These are phyloP conservation scores for Candida sojae DNA, from an alignment of 1,139 yeast species.

Conservation along the genomic window DNA sequence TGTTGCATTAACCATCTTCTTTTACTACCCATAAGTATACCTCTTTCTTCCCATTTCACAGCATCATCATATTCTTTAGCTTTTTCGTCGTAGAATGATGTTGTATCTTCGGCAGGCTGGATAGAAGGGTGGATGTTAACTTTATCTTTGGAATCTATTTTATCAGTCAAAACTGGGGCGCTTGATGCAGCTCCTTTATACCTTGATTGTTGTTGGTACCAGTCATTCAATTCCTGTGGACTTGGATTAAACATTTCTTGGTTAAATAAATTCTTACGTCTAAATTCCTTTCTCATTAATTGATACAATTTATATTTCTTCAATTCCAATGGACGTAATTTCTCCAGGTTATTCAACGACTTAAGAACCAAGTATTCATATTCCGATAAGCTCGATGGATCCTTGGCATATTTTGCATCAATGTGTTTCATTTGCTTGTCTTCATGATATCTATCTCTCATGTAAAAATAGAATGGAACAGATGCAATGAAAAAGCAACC, in stretches of 20 bases:
- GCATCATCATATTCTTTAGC: constrained; percentile 83
- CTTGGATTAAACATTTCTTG: constrained; percentile 52
- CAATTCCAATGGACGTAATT: constrained; percentile 56
- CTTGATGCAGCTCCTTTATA: constrained; percentile 16
- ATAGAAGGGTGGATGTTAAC: constrained; percentile 40
- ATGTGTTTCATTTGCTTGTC: constrained; percentile 60
- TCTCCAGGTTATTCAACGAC: constrained; percentile 46
- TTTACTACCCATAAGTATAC: constrained; percentile 78
- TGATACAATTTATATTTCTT: constrained; percentile 54
- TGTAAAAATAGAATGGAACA: constrained; percentile 62
- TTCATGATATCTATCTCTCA: constrained; percentile 65
- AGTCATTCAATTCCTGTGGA: constrained; percentile 48
- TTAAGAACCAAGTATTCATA: constrained; percentile 65
- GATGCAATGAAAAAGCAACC: constrained; percentile 58
- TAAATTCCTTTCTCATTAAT: constrained; percentile 53
- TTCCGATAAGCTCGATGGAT: constrained; percentile 49
- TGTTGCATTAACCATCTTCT: constrained; percentile 84
- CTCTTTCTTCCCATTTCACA: constrained; percentile 83
- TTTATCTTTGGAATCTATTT: constrained; percentile 4
- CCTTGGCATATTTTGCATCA: constrained; percentile 41
- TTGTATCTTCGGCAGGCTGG: constrained; percentile 76
- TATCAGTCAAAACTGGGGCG: constrained; percentile 31
- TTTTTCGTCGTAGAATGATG: constrained; percentile 74
- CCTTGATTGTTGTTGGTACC: constrained; percentile 45
- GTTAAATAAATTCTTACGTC: constrained; percentile 47